phyloP scores from a whole-genome alignment of 2,329 filamentous ascomycete species.

The Sphaerulina musiva region DNA sequence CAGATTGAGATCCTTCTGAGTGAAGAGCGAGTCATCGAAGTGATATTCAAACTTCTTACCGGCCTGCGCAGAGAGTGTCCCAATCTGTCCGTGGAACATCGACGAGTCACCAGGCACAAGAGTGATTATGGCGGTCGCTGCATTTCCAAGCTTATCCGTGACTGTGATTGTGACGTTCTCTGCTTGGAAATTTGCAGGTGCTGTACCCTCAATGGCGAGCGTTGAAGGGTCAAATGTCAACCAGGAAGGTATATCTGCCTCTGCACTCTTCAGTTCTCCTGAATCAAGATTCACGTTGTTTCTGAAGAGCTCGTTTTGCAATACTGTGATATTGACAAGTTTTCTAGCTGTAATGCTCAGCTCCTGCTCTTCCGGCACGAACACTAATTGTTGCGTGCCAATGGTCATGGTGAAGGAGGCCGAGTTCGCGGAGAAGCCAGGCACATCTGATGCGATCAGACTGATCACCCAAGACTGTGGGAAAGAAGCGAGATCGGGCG shows the following conservation, averaged over 20 bases:
- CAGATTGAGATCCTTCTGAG: constrained; percentile 37
- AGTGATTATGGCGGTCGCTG: constrained; percentile 50
- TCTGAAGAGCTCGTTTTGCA: constrained; percentile 33
- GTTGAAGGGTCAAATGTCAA: constrained; percentile 57
- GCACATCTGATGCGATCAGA: constrained; percentile 70
- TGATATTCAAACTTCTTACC: constrained; percentile 46
- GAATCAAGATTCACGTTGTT: constrained; percentile 40
- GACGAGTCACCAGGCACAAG: constrained; percentile 32
- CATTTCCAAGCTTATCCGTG: constrained; percentile 54
- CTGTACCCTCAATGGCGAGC: constrained; percentile 58
- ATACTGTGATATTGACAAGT: constrained; percentile 28
- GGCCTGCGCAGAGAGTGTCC: constrained; percentile 43
- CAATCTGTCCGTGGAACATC: constrained; percentile 41
- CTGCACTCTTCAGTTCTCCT: constrained; percentile 47
- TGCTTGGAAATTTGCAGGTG: constrained; percentile 52
- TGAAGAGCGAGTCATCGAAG: constrained; percentile 42
- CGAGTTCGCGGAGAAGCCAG: constrained; percentile 65
- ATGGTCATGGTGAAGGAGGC: constrained; percentile 66
- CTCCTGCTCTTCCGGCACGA: constrained; percentile 50
- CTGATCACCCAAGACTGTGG: constrained; percentile 67
- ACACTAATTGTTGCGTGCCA: constrained; percentile 62
- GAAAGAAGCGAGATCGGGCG: constrained; percentile 59
- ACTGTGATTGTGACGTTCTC: constrained; percentile 58
- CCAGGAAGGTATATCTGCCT: constrained; percentile 58
- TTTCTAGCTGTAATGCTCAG: constrained; percentile 33